Conservation (phyloP, 2,329 filamentous ascomycete species). For the Epicoccum sorghinum region DNA sequence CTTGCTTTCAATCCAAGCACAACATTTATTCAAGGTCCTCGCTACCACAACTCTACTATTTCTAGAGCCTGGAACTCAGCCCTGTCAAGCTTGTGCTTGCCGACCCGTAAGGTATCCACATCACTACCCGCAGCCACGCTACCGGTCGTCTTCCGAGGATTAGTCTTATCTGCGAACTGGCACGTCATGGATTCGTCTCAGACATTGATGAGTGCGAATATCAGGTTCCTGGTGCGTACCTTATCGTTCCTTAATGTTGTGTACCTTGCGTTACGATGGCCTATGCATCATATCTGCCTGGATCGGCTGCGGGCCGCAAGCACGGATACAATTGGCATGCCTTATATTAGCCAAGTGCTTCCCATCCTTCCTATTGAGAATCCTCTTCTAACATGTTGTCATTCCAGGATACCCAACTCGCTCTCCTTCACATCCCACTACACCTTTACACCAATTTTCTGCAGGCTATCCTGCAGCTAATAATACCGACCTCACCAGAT, state of each 20-base stretch:
- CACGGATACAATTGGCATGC: conserved; percentile 32
- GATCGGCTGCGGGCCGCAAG: conserved; percentile 36
- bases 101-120: conserved; percentile 35
- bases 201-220: conserved; percentile 55
- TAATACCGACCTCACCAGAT: conserved; percentile 67
- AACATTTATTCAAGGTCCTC: conserved; percentile 35
- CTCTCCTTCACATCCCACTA: conserved; percentile 88
- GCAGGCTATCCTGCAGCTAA: conserved; percentile 83
- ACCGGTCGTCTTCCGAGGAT: conserved; percentile 31
- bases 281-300: conserved; percentile 30
- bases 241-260: conserved; percentile 29
- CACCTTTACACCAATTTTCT: conserved; percentile 77
- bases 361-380: background rate
- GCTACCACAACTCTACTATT: conserved; percentile 25
- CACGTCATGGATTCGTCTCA: conserved; percentile 53
- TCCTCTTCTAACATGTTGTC: conserved; percentile 45
- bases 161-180: conserved; percentile 41
- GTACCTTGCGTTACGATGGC: conserved; percentile 20
- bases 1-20: conserved; percentile 31
- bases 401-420: conserved; percentile 80
- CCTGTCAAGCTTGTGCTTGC: conserved; percentile 30
- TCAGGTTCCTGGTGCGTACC: conserved; percentile 55
- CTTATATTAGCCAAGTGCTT: conserved; percentile 29
- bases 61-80: conserved; percentile 33
- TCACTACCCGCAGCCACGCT: conserved; percentile 36